A percentile compares a stretch with the other conserved stretches of the same genome.
phyloP scores from a whole-genome alignment of 352 stramenopile genomes.

The Phytophthora pinifolia region DNA sequence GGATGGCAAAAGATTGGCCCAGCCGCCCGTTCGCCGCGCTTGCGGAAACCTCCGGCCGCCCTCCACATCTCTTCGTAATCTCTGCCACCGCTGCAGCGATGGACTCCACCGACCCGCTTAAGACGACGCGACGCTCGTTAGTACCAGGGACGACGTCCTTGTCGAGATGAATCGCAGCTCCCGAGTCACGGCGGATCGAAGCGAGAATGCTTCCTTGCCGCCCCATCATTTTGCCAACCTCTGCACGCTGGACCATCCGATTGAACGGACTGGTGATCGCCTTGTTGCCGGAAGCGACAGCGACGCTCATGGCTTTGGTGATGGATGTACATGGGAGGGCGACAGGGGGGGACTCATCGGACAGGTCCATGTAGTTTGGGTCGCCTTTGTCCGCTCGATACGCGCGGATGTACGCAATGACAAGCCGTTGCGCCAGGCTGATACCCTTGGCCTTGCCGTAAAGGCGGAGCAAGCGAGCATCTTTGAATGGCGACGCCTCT shows the following conservation, averaged over 20 bases:
- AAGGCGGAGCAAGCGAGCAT: slow-evolving; percentile 58
- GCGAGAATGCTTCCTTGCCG: slow-evolving; percentile 42
- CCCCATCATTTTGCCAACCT: slow-evolving; percentile 70
- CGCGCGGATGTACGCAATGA: slow-evolving; percentile 56
- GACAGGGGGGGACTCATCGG: slow-evolving; percentile 21
- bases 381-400: slow-evolving; percentile 45
- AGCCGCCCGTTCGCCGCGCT: slow-evolving; percentile 28
- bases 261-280: slow-evolving; percentile 30
- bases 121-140: slow-evolving; percentile 46
- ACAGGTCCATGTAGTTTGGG: slow-evolving; percentile 54
- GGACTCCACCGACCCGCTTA: slow-evolving; percentile 33
- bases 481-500: slow-evolving; percentile 43
- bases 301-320: slow-evolving; percentile 40
- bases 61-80: slow-evolving; percentile 47
- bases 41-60: slow-evolving; percentile 33
- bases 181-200: slow-evolving; percentile 44
- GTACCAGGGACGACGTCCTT: slow-evolving; percentile 44
- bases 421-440: slow-evolving; percentile 57
- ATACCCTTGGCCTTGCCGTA: slow-evolving; percentile 61
- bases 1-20: slow-evolving; percentile 70
- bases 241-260: slow-evolving; percentile 52
- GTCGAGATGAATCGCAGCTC: slow-evolving; percentile 47
- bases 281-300: slow-evolving; percentile 23
- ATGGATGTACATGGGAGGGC: slow-evolving; percentile 40
- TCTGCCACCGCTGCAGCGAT: slow-evolving; percentile 38